phyloP scores from a whole-genome alignment of 805 yeast species.

The Wickerhamiella sorbophila region DNA sequence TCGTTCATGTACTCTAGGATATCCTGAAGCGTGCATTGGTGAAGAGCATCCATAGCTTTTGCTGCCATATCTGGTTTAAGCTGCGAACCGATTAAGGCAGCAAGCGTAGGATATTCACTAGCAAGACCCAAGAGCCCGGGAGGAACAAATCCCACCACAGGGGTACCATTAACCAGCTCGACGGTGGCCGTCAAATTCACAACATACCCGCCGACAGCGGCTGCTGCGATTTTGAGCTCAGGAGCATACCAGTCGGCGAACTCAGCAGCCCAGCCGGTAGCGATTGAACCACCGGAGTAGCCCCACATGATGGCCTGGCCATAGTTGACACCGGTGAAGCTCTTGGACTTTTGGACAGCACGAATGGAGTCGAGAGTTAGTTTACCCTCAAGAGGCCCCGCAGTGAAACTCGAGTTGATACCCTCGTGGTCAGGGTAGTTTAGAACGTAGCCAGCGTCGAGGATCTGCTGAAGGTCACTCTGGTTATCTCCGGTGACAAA shows the following conservation, averaged over 20 bases:
- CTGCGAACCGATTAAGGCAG: too few species aligned
- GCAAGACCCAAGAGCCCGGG: slow-evolving; percentile 17
- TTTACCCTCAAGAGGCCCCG: slow-evolving; percentile 20
- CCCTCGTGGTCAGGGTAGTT: slow-evolving; percentile 22
- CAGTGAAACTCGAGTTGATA: slow-evolving; percentile 19
- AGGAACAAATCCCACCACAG: slow-evolving; percentile 17
- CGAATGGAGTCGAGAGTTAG: slow-evolving; percentile 20
- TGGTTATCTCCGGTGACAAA: too few species aligned
- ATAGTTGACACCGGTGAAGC: slow-evolving; percentile 2
- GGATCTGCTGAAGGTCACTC: slow-evolving; percentile 12
- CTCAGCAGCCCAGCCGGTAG: slow-evolving; percentile 22
- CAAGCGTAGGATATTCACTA: slow-evolving; percentile 15
- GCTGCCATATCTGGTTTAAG: too few species aligned
- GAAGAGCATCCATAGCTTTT: too few species aligned
- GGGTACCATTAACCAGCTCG: slow-evolving; percentile 8
- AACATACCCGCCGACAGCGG: slow-evolving; percentile 18
- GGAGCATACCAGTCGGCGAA: slow-evolving; percentile 19
- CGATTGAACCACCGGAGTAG: slow-evolving; percentile 21
- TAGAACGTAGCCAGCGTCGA: slow-evolving; percentile 11
- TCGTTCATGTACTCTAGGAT: slow-evolving; percentile 9
- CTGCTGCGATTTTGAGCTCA: slow-evolving; percentile 18
- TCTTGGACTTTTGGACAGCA: slow-evolving; percentile 14
- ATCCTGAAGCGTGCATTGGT: slow-evolving; percentile 3
- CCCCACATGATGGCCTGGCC: slow-evolving; percentile 16
- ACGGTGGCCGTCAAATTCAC: slow-evolving; percentile 12